Base-by-base conservation (phyloP, 192 early-diverging fungal species). In the Geranomyces variabilis region DNA sequence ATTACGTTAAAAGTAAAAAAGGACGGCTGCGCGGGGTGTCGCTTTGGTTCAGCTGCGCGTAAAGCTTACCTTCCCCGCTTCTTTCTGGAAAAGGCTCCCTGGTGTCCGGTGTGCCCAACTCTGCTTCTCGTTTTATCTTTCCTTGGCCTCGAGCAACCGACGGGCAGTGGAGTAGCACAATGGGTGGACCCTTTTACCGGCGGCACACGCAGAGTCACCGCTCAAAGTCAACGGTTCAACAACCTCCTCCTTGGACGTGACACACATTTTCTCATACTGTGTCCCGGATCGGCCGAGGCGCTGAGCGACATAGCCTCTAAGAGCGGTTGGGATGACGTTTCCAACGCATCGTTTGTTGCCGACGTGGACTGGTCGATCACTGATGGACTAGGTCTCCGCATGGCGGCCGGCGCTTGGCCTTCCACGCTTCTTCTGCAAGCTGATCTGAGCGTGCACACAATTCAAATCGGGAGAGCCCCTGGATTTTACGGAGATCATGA, bases 31-130 rank as follows among this genome's bases (percentile, higher is more conserved):
- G 17, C 51, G 19, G 6, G 7, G 3, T 53, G 7, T 53, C 19
- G n/a, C 17, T 53, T 26, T 53, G 51, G n/a, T n/a, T n/a, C n/a
- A n/a, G n/a, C n/a, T n/a, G n/a, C n/a, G n/a, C n/a, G n/a, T n/a
- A n/a, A n/a, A n/a, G n/a, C n/a, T n/a, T n/a, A n/a, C n/a, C 10
- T 41, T 10, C 36, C 10, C 10, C 5, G 36, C 10, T 41, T 41
- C 36, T 3, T 41, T 41, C 36, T 41, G 5, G 5, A 7, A 10
- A 4, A 53, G 51, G 51, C 51, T 9, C 51, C 51, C 4, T 53
- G 51, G 51, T 53, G 51, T 53, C 51, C 51, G 51, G 51, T 53
- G n/a, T 53, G 51, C 17, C 51, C 51, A 9, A 53, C 51, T n/a
- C 51, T 53, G 19, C 51, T 53, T 15, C 3, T 6, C 7, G n/a